phyloP scores from a whole-genome alignment of 257 asterid species.

The Gentiana straminea region DNA sequence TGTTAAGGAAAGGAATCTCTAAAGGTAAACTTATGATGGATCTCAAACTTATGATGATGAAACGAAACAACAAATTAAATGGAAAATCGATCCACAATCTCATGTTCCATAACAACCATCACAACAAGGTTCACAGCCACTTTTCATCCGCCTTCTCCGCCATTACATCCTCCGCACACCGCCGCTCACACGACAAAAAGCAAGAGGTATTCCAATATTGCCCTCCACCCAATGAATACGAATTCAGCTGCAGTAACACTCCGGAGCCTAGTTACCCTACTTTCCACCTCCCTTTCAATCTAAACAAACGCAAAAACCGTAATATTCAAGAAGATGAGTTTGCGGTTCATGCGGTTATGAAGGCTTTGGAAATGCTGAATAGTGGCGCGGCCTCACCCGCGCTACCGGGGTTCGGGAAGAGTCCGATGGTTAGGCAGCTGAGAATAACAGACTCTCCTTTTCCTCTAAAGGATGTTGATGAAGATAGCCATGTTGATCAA shows the following conservation, averaged over 20 bases:
- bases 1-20: conserved; percentile 65
- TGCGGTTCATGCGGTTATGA: conserved; percentile 13
- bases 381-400: conserved; percentile 33
- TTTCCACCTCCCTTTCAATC: conserved; percentile 33
- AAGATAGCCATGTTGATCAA: conserved; percentile 13
- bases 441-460: conserved; percentile 29
- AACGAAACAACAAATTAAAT: conserved; percentile 70
- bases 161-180: conserved; percentile 14
- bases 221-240: conserved; percentile 34
- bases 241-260: conserved; percentile 76
- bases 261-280: conserved; percentile 32
- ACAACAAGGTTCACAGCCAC: conserved; percentile 20
- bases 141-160: conserved; percentile 13
- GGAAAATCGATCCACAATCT: conserved; percentile 65
- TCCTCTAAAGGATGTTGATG: conserved; percentile 10
- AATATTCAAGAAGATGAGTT: conserved; percentile 6
- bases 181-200: conserved; percentile 8
- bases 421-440: conserved; percentile 30
- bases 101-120: conserved; percentile 38
- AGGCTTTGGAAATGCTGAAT: conserved; percentile 34
- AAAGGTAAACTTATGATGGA: conserved; percentile 52
- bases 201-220: conserved; percentile 12
- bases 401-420: conserved; percentile 26
- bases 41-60: conserved; percentile 43
- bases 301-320: conserved; percentile 23